These are phyloP conservation scores for Yamadazyma endophytica DNA, from an alignment of 805 yeast species.

Conservation along the genomic window DNA sequence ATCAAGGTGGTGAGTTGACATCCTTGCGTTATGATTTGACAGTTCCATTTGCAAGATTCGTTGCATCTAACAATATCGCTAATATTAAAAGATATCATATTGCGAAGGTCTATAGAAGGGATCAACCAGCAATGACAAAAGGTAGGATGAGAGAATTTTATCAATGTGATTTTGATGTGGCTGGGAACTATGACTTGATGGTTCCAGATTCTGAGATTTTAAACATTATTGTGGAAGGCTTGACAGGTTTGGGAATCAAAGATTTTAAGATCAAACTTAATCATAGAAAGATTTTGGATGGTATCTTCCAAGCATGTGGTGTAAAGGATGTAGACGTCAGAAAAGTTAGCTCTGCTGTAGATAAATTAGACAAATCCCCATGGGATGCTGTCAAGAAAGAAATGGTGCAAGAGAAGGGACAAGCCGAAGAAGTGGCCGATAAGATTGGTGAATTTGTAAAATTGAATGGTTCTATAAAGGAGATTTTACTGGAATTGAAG, in stretches of 20 bases:
- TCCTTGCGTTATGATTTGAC: constrained; percentile 95
- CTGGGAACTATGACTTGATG: constrained; percentile 90
- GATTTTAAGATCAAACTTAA: constrained; percentile 91
- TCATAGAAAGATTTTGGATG: constrained; percentile 94
- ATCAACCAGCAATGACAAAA: constrained; percentile 99
- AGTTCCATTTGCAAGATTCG: constrained; percentile 96
- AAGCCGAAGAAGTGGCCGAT: constrained; percentile 89
- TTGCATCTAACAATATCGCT: constrained; percentile 91
- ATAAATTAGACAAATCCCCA: constrained; percentile 90
- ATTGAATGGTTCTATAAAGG: constrained; percentile 70
- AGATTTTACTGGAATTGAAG: constrained; percentile 52
- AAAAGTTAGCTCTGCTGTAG: constrained; percentile 91
- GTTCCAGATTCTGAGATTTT: constrained; percentile 93
- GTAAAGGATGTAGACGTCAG: constrained; percentile 92
- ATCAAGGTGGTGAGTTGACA: constrained; percentile 97
- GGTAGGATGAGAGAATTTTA: constrained; percentile 99
- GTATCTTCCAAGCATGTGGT: constrained; percentile 92
- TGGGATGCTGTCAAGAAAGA: constrained; percentile 94
- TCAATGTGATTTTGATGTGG: constrained; percentile 97
- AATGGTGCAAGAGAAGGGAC: constrained; percentile 88
- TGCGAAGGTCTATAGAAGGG: constrained; percentile 98
- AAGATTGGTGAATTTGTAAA: constrained; percentile 88
- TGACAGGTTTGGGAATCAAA: constrained; percentile 73
- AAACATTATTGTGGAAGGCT: constrained; percentile 78
- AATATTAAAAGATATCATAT: constrained; percentile 92